Percentiles rank a stretch among this genome's conserved stretches.
Evolutionary conservation across 768 basidiomycete genomes (phyloP).

Genomic region (Pleurotus giganteus): DNA sequence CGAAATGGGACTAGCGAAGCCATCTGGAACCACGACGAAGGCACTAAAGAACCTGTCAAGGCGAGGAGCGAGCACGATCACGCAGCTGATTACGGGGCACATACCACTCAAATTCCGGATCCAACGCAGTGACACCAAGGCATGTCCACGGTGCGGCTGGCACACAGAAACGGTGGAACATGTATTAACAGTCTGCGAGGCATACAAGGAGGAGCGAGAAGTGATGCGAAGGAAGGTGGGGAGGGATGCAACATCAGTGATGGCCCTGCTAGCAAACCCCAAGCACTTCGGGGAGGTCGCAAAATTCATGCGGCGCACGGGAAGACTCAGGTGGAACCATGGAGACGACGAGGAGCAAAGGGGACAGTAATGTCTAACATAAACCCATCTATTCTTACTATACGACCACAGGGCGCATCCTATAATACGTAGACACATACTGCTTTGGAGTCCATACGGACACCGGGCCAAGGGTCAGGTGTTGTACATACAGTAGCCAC

Average conservation of each 20-base stretch:
- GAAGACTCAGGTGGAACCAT: not conserved
- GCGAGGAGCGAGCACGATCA: constrained; percentile 17
- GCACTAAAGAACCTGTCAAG: not conserved
- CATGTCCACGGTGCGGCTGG: constrained; percentile 17
- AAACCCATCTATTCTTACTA: too few species aligned
- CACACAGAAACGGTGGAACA: not conserved
- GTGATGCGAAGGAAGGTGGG: not conserved
- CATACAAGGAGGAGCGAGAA: not conserved
- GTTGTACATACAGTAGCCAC: too few species aligned
- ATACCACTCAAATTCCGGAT: constrained; percentile 24
- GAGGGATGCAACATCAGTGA: not conserved
- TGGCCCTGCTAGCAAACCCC: not conserved
- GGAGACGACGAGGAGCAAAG: not conserved
- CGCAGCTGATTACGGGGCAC: constrained; percentile 31
- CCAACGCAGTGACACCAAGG: constrained; percentile 9
- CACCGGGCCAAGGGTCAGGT: too few species aligned
- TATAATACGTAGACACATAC: too few species aligned
- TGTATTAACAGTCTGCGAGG: not conserved
- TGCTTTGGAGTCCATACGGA: too few species aligned
- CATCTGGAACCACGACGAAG: constrained; percentile 11
- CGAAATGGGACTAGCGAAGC: constrained; percentile 11
- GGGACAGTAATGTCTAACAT: too few species aligned
- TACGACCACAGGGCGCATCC: too few species aligned
- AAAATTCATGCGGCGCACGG: not conserved
- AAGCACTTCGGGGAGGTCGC: not conserved